Percentiles rank a stretch among this genome's conserved stretches.
These are phyloP conservation scores for Alternaria atra DNA, from an alignment of 2,329 filamentous ascomycete genomes.

Conservation along the genomic window DNA sequence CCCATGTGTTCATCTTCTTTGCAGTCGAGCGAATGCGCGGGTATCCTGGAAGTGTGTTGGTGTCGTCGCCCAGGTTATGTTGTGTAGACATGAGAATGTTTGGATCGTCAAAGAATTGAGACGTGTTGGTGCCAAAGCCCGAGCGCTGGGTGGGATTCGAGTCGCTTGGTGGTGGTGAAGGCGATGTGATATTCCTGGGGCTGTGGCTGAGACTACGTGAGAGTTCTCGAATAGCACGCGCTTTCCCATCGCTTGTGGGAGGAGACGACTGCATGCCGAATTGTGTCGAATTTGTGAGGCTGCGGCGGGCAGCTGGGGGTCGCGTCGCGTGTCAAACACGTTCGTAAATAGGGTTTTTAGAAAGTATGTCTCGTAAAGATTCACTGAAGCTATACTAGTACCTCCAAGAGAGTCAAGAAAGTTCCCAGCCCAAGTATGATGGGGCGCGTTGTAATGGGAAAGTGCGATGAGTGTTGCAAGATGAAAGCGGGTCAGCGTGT, in stretches of 20 bases:
- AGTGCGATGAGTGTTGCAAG: conserved; percentile 41
- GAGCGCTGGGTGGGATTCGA: conserved; percentile 49
- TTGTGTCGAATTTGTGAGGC: conserved; percentile 34
- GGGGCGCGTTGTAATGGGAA: conserved; percentile 32
- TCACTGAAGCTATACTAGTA: conserved; percentile 25
- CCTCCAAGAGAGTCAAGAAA: conserved; percentile 29
- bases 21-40: conserved; percentile 50
- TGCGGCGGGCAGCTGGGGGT: conserved; percentile 28
- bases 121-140: conserved; percentile 36
- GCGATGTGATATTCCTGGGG: conserved; percentile 41
- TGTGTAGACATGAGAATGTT: conserved; percentile 52
- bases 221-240: conserved; percentile 49
- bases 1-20: conserved; percentile 51
- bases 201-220: conserved; percentile 49
- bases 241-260: conserved; percentile 48
- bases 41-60: conserved; percentile 43
- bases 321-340: conserved; percentile 44
- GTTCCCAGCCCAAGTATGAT: conserved; percentile 30
- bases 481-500: conserved; percentile 31
- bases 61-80: conserved; percentile 48
- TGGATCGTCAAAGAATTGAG: conserved; percentile 46
- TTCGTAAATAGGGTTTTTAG: conserved; percentile 34
- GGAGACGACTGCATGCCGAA: conserved; percentile 50
- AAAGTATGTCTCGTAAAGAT: conserved; percentile 39
- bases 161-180: conserved; percentile 44